Evolutionary conservation across 371 early-diverging fungal genomes (phyloP).

Genomic region (Choanephora cucurbitarum): DNA sequence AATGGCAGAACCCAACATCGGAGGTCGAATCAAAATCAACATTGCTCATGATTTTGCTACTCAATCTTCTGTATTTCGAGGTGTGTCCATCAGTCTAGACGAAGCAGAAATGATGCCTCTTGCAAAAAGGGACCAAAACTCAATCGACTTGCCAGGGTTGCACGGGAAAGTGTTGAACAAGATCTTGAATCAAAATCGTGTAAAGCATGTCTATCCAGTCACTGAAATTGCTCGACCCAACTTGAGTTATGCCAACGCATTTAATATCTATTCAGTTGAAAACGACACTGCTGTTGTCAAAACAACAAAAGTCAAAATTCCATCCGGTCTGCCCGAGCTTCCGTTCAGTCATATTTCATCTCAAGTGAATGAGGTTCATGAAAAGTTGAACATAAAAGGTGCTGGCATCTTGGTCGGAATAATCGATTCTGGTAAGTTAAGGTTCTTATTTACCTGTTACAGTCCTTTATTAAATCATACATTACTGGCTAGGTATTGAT

Average conservation of each 20-base stretch:
- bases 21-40: slow-evolving; percentile 24
- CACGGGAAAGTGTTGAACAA: slow-evolving; percentile 14
- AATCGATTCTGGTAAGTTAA: slow-evolving; percentile 61
- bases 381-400: slow-evolving; percentile 55
- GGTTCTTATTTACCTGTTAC: background rate
- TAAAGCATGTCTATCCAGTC: slow-evolving; percentile 40
- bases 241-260: background rate
- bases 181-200: slow-evolving; percentile 20
- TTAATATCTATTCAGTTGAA: background rate
- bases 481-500: slow-evolving; percentile 41
- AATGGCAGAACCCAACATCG: slow-evolving; percentile 13
- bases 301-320: background rate
- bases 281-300: background rate
- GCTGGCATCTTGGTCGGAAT: slow-evolving; percentile 68
- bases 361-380: slow-evolving; percentile 57
- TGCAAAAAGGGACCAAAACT: background rate
- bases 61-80: slow-evolving; percentile 32
- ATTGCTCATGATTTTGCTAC: slow-evolving; percentile 33
- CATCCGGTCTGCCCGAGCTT: slow-evolving; percentile 4
- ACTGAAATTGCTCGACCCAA: slow-evolving; percentile 35
- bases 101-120: too few species aligned
- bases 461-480: slow-evolving; percentile 24
- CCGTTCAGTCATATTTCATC: slow-evolving; percentile 55
- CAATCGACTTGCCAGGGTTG: too few species aligned
- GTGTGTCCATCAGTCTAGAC: slow-evolving; percentile 32